These are phyloP conservation scores for Lactarius quietus DNA, from an alignment of 768 basidiomycete genomes.

Conservation along the genomic window DNA sequence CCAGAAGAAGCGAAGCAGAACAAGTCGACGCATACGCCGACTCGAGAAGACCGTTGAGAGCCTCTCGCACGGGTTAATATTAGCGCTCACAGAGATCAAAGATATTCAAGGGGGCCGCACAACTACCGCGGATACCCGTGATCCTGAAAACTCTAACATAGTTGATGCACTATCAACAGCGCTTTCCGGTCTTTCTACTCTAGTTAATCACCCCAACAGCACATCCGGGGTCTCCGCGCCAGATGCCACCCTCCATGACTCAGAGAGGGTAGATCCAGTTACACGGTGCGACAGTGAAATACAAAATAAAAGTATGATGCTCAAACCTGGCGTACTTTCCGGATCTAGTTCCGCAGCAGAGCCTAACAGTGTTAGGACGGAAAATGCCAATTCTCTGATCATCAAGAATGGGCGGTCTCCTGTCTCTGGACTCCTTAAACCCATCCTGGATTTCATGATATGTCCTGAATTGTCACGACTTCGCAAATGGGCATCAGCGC, in stretches of 20 bases:
- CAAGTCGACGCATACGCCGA: background rate
- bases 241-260: background rate
- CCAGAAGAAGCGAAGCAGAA: background rate
- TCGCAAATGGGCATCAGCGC: conserved; percentile 5
- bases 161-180: background rate
- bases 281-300: background rate
- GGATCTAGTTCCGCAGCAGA: too few species aligned
- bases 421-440: background rate
- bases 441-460: conserved; percentile 5
- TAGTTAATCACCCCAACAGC: background rate
- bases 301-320: background rate
- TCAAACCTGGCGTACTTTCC: too few species aligned
- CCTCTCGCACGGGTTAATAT: conserved; percentile 4
- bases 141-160: background rate
- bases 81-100: conserved; percentile 5
- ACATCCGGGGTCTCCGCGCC: background rate
- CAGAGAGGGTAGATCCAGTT: background rate
- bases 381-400: background rate
- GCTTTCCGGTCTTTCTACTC: background rate
- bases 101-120: too few species aligned
- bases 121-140: background rate
- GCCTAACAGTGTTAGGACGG: background rate
- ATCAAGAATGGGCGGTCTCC: background rate
- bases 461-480: background rate
- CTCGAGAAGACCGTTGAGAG: conserved; percentile 15